Conservation (phyloP, 192 early-diverging fungal genomes). For the Piromyces sp. region DNA sequence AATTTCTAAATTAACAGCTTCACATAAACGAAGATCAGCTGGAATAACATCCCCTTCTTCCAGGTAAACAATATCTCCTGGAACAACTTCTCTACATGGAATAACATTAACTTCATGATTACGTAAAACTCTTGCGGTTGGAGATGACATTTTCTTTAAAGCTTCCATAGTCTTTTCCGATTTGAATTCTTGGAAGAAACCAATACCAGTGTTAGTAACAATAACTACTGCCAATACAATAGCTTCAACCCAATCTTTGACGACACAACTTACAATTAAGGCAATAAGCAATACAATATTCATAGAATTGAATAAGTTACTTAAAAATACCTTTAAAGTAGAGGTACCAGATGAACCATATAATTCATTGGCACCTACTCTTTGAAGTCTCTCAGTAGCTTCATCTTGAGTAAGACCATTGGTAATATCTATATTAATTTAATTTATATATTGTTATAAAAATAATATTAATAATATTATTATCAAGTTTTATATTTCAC, state of each 20-base stretch:
- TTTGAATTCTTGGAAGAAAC: slow-evolving; percentile 65
- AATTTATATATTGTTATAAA: no score
- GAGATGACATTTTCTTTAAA: slow-evolving; percentile 78
- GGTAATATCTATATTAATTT: neutral
- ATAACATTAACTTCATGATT: slow-evolving; percentile 17
- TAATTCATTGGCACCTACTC: slow-evolving; percentile 3
- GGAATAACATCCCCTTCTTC: slow-evolving; percentile 89
- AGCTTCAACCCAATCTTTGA: slow-evolving; percentile 69
- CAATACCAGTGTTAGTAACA: slow-evolving; percentile 69
- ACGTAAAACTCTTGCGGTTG: slow-evolving; percentile 74
- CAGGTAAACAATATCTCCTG: slow-evolving; percentile 79
- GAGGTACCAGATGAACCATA: slow-evolving; percentile 8
- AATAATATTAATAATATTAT: no score
- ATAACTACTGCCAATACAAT: slow-evolving; percentile 67
- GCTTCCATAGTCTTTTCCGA: slow-evolving; percentile 86
- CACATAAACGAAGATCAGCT: slow-evolving; percentile 70
- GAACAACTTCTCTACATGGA: slow-evolving; percentile 40
- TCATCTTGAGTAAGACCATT: neutral
- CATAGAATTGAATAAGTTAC: slow-evolving; percentile 19
- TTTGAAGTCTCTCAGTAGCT: neutral
- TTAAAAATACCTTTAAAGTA: slow-evolving; percentile 10
- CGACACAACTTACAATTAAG: slow-evolving; percentile 2
- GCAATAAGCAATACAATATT: slow-evolving; percentile 16
- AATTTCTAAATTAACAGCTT: slow-evolving; percentile 66
- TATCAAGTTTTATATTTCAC: no score